These are phyloP conservation scores for Parsonsia alboflavescens DNA, from an alignment of 257 asterid genomes.

Conservation along the genomic window DNA sequence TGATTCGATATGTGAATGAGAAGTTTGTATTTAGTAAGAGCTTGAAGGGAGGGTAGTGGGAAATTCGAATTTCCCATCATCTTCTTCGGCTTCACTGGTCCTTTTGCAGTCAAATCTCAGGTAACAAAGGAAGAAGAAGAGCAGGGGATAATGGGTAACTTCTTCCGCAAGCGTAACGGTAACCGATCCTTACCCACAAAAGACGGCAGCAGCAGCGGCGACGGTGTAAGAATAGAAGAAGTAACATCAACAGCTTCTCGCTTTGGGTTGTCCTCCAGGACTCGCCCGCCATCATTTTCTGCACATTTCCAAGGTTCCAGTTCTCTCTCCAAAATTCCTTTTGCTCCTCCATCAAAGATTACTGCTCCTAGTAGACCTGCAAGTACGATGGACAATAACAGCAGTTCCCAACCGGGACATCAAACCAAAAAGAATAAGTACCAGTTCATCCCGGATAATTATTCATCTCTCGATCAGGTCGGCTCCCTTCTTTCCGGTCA, in stretches of 20 bases:
- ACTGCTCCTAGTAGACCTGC: background rate
- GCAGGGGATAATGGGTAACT: background rate
- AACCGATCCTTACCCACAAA: background rate
- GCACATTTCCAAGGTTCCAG: background rate
- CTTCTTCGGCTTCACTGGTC: background rate
- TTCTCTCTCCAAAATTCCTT: background rate
- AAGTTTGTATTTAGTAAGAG: no score
- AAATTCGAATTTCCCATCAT: background rate
- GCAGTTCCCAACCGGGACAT: constrained; percentile 5
- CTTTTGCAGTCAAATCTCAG: no score
- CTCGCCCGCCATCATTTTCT: background rate
- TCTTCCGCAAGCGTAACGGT: background rate
- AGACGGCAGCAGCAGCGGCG: background rate
- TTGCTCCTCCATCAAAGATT: background rate
- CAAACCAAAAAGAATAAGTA: constrained; percentile 45
- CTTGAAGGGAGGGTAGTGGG: background rate
- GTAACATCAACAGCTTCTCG: background rate
- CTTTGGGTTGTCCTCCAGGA: background rate
- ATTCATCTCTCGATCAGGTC: constrained; percentile 67
- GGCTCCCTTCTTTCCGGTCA: background rate
- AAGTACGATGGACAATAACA: constrained; percentile 12
- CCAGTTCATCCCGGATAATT: constrained; percentile 54
- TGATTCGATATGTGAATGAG: no score
- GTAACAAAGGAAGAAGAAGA: background rate
- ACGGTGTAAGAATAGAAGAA: background rate